These are phyloP conservation scores for Austroboletus olivaceoglutinosus DNA, from an alignment of 1,284 basidiomycete species.

Conservation along the genomic window DNA sequence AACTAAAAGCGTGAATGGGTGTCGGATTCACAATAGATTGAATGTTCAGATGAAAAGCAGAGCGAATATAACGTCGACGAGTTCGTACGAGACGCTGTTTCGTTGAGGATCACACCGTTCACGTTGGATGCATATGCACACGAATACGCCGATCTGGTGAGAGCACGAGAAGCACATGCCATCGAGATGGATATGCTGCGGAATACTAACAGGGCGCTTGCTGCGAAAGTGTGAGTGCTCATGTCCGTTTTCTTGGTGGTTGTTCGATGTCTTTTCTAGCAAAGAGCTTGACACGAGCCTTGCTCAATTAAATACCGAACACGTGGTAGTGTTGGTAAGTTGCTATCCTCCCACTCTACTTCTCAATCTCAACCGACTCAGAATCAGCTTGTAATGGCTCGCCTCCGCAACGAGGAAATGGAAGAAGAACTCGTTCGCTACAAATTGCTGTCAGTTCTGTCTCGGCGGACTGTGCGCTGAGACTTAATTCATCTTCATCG, in stretches of 20 bases:
- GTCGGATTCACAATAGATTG: conserved; percentile 22
- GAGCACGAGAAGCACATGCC: conserved; percentile 73
- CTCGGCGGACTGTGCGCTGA: not conserved
- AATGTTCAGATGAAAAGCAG: conserved; percentile 27
- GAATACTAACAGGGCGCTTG: conserved; percentile 74
- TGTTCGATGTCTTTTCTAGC: conserved; percentile 38
- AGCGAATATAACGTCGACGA: conserved; percentile 67
- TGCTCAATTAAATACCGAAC: conserved; percentile 77
- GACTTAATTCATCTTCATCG: not conserved
- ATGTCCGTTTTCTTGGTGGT: not conserved
- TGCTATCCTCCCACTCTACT: not conserved
- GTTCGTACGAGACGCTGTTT: conserved; percentile 84
- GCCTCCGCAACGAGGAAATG: conserved; percentile 85
- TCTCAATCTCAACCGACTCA: conserved; percentile 35
- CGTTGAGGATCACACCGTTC: conserved; percentile 83
- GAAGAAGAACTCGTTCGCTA: conserved; percentile 90
- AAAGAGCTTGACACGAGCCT: conserved; percentile 77
- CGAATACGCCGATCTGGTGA: conserved; percentile 78
- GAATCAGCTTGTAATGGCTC: conserved; percentile 86
- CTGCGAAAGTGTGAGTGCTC: conserved; percentile 69
- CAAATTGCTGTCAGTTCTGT: conserved; percentile 72
- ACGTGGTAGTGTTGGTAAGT: conserved; percentile 71
- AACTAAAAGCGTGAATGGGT: not conserved
- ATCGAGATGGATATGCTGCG: conserved; percentile 79
- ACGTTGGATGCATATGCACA: conserved; percentile 87